These are phyloP conservation scores for Beauveria brongniartii DNA, from an alignment of 2,329 filamentous ascomycete species.

Conservation along the genomic window DNA sequence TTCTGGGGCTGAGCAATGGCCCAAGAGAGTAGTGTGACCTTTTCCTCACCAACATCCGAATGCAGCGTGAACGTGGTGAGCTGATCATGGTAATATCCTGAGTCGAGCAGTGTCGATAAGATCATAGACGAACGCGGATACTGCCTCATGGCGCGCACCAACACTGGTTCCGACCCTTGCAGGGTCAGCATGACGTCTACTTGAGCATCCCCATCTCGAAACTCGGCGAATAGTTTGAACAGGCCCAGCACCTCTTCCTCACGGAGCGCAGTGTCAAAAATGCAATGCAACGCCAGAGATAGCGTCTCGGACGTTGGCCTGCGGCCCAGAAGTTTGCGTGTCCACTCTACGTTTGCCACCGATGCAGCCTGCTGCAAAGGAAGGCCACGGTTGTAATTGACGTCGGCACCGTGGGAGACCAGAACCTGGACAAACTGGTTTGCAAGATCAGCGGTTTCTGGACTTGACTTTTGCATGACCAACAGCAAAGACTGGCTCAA, in stretches of 20 bases:
- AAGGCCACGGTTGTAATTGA: conserved; percentile 45
- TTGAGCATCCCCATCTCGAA: conserved; percentile 36
- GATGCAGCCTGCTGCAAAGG: conserved; percentile 46
- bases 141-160: conserved; percentile 44
- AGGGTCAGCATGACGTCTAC: conserved; percentile 43
- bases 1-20: conserved; percentile 55
- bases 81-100: conserved; percentile 54
- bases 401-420: conserved; percentile 32
- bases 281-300: conserved; percentile 44
- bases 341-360: conserved; percentile 41
- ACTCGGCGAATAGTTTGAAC: conserved; percentile 43
- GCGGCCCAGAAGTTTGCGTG: conserved; percentile 40
- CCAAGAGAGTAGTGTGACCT: conserved; percentile 52
- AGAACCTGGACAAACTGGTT: conserved; percentile 37
- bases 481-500: conserved; percentile 37
- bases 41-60: conserved; percentile 41
- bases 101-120: conserved; percentile 44
- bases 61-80: conserved; percentile 34
- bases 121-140: conserved; percentile 48
- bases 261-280: conserved; percentile 43
- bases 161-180: conserved; percentile 35
- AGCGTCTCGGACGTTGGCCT: conserved; percentile 43
- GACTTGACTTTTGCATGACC: conserved; percentile 35
- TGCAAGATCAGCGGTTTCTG: conserved; percentile 31
- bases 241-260: conserved; percentile 44